Conservation (phyloP, 1,139 yeast genomes). For the Protomyces gravidus region DNA sequence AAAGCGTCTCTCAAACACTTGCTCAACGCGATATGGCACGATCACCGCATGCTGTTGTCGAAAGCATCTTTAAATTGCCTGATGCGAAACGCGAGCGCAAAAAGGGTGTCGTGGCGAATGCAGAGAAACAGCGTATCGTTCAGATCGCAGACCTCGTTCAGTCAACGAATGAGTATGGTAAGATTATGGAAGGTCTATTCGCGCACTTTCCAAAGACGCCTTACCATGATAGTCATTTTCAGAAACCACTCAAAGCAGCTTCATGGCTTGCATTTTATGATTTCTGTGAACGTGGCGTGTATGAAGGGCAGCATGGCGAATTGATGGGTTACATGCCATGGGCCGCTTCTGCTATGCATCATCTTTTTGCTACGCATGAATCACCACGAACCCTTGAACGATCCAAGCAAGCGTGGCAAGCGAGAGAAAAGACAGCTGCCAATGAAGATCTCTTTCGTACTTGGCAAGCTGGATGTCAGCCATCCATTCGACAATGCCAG, state of each 20-base stretch:
- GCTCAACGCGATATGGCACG: slow-evolving; percentile 31
- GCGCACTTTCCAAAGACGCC: slow-evolving; percentile 54
- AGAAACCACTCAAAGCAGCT: slow-evolving; percentile 60
- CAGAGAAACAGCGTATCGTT: slow-evolving; percentile 43
- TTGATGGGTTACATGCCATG: slow-evolving; percentile 54
- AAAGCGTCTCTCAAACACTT: slow-evolving; percentile 13
- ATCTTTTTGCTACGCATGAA: slow-evolving; percentile 54
- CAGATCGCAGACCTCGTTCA: slow-evolving; percentile 49
- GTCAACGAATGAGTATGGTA: slow-evolving; percentile 53
- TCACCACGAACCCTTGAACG: slow-evolving; percentile 28
- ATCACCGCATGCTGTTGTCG: slow-evolving; percentile 24
- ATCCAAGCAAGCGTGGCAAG: slow-evolving; percentile 34
- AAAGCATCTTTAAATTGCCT: slow-evolving; percentile 16
- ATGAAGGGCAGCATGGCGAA: slow-evolving; percentile 48
- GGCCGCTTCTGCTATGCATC: slow-evolving; percentile 61
- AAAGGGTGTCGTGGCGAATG: slow-evolving; percentile 5
- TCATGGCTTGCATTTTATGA: slow-evolving; percentile 81
- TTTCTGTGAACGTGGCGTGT: slow-evolving; percentile 45
- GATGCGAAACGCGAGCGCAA: slow-evolving; percentile 22
- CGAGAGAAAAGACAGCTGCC: slow-evolving; percentile 31
- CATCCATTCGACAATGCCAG: slow-evolving; percentile 35
- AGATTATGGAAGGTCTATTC: slow-evolving; percentile 50
- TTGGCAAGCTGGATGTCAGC: slow-evolving; percentile 33
- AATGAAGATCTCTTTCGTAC: slow-evolving; percentile 38
- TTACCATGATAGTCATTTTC: slow-evolving; percentile 61